Conservation (phyloP, 192 early-diverging fungal species). For the Coemansia sp. region DNA sequence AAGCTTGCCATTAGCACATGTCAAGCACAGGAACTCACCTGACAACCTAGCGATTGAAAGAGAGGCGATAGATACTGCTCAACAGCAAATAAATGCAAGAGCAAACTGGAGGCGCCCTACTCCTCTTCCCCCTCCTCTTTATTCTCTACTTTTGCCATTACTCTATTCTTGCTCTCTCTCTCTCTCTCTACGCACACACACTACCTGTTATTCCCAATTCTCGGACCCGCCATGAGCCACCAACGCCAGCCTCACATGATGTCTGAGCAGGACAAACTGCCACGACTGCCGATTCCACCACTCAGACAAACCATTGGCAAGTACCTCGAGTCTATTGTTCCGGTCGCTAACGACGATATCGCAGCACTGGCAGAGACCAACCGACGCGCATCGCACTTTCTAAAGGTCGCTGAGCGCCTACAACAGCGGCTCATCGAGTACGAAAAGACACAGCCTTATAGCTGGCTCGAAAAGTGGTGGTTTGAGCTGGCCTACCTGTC, state of each 20-base stretch:
- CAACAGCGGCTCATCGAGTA: slow-evolving; percentile 67
- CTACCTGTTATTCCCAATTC: background rate
- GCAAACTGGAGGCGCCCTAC: background rate
- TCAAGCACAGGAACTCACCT: slow-evolving; percentile 7
- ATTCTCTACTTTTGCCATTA: background rate
- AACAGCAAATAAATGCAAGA: background rate
- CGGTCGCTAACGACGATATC: slow-evolving; percentile 57
- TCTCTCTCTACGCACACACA: background rate
- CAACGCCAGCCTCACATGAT: slow-evolving; percentile 16
- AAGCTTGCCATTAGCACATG: background rate
- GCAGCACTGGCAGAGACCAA: slow-evolving; percentile 48
- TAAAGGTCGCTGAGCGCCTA: slow-evolving; percentile 54
- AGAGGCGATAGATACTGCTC: background rate
- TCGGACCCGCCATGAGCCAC: slow-evolving; percentile 4
- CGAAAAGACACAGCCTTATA: slow-evolving; percentile 60
- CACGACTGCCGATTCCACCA: slow-evolving; percentile 65
- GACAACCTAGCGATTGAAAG: background rate
- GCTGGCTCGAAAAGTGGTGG: slow-evolving; percentile 78
- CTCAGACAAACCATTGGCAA: slow-evolving; percentile 60
- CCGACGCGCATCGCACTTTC: slow-evolving; percentile 57
- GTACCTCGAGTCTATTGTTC: slow-evolving; percentile 62
- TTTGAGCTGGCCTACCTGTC: slow-evolving; percentile 70
- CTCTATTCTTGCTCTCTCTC: background rate
- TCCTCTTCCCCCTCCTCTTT: background rate
- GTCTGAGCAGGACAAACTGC: slow-evolving; percentile 44